phyloP scores from a whole-genome alignment of 2,329 filamentous ascomycete species.

The Ustilaginoidea virens region DNA sequence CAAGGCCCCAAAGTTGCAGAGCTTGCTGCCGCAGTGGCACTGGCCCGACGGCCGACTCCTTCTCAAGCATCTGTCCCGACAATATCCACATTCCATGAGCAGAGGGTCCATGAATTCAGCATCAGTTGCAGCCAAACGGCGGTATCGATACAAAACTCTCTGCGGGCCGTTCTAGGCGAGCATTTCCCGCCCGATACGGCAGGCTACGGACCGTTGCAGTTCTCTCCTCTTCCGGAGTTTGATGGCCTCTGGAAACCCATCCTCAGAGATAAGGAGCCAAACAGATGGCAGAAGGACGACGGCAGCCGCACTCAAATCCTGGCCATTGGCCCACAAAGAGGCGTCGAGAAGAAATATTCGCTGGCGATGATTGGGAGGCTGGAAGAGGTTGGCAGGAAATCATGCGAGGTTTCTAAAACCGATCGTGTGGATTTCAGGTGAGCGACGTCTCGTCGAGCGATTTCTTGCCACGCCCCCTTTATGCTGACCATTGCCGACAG shows the following conservation, averaged over 20 bases:
- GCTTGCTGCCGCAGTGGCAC: constrained; percentile 10
- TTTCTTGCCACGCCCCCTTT: no score
- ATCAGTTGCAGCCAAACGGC: constrained; percentile 27
- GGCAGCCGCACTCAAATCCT: constrained; percentile 39
- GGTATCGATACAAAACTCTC: constrained; percentile 38
- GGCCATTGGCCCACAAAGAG: constrained; percentile 40
- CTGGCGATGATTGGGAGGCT: constrained; percentile 33
- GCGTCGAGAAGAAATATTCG: constrained; percentile 34
- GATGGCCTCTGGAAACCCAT: constrained; percentile 38
- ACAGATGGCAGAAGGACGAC: constrained; percentile 13
- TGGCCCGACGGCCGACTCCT: constrained; percentile 25
- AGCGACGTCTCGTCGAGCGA: no score
- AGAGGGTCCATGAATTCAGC: constrained; percentile 30
- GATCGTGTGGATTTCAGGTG: constrained; percentile 45
- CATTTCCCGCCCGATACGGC: constrained; percentile 33
- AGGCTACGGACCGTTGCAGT: constrained; percentile 32
- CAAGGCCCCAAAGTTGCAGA: constrained; percentile 10
- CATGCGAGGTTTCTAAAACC: constrained; percentile 32
- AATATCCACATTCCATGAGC: constrained; percentile 11
- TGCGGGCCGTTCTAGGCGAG: constrained; percentile 34
- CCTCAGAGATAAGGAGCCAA: constrained; percentile 22
- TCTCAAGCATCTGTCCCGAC: constrained; percentile 25
- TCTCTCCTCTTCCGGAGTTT: constrained; percentile 30
- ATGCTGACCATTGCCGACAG: no score
- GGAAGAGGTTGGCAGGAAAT: constrained; percentile 37